phyloP scores from a whole-genome alignment of 805 yeast species.

The Pichia heedii region DNA sequence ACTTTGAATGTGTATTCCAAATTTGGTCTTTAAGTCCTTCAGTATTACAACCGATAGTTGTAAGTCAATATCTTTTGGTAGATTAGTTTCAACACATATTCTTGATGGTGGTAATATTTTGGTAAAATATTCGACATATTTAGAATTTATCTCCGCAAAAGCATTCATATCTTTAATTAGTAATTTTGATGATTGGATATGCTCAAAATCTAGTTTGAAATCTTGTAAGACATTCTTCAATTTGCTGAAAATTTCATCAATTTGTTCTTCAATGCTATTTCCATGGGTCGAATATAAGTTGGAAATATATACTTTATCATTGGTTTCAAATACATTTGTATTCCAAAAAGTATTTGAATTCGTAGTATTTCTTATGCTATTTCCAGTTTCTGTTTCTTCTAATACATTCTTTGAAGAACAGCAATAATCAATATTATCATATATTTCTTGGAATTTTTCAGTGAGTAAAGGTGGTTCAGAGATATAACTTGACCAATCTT shows the following conservation, averaged over 20 bases:
- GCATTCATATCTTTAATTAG: conserved; percentile 54
- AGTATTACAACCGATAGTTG: conserved; percentile 57
- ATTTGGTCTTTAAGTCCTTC: conserved; percentile 29
- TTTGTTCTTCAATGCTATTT: conserved; percentile 35
- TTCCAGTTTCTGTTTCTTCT: too few species aligned
- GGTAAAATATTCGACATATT: conserved; percentile 49
- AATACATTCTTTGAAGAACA: background rate
- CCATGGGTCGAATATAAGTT: conserved; percentile 32
- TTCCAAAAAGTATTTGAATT: conserved; percentile 1
- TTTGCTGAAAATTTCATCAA: conserved; percentile 38
- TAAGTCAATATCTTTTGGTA: conserved; percentile 31
- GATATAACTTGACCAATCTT: conserved; percentile 13
- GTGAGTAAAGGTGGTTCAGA: conserved; percentile 32
- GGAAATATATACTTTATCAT: conserved; percentile 32
- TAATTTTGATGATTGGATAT: conserved; percentile 53
- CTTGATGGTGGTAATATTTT: conserved; percentile 79
- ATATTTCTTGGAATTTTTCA: conserved; percentile 29
- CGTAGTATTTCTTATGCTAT: background rate
- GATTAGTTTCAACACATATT: conserved; percentile 62
- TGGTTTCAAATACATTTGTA: conserved; percentile 15
- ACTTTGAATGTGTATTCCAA: conserved; percentile 85
- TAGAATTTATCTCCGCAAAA: conserved; percentile 52
- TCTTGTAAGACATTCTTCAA: conserved; percentile 28
- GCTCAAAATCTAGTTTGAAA: conserved; percentile 29
- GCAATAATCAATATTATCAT: background rate